phyloP scores from a whole-genome alignment of 1,284 basidiomycete species.

The Cryptococcus neoformans region DNA sequence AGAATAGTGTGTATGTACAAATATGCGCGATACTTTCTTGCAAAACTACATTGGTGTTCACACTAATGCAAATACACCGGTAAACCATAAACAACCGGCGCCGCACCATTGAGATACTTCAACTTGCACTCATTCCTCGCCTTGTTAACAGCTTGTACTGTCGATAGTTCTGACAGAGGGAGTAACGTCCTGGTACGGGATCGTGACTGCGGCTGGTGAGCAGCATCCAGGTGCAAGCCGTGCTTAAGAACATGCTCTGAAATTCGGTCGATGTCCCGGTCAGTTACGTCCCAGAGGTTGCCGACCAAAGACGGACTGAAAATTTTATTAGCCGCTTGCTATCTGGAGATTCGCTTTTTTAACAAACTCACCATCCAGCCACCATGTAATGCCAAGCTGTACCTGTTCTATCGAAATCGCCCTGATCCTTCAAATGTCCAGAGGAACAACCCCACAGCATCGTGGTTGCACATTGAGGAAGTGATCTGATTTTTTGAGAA shows the following conservation, averaged over 20 bases:
- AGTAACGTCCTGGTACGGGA: conserved; percentile 15
- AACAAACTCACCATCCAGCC: conserved; percentile 77
- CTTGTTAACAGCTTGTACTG: conserved; percentile 74
- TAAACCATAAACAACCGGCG: conserved; percentile 91
- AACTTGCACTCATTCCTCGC: conserved; percentile 80
- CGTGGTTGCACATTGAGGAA: conserved; percentile 79
- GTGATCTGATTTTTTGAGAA: conserved; percentile 74
- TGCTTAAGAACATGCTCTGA: conserved; percentile 78
- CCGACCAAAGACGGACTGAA: conserved; percentile 83
- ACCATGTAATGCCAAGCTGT: conserved; percentile 94
- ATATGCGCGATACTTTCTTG: too few species aligned
- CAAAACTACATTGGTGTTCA: too few species aligned
- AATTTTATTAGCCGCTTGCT: background rate
- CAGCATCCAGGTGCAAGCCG: conserved; percentile 56
- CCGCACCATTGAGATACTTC: conserved; percentile 92
- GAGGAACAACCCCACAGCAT: conserved; percentile 99
- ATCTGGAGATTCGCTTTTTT: background rate
- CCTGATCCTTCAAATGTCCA: conserved; percentile 80
- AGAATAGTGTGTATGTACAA: conserved; percentile 59
- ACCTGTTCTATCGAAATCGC: conserved; percentile 86
- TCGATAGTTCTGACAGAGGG: conserved; percentile 50
- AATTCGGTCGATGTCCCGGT: conserved; percentile 92
- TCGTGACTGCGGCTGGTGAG: conserved; percentile 19
- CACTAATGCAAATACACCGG: conserved; percentile 53
- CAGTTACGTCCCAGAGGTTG: conserved; percentile 98